Percentiles rank a stretch among this genome's conserved stretches.
These are phyloP conservation scores for Penicillium sp. DNA, from an alignment of 2,329 filamentous ascomycete genomes.

Conservation along the genomic window DNA sequence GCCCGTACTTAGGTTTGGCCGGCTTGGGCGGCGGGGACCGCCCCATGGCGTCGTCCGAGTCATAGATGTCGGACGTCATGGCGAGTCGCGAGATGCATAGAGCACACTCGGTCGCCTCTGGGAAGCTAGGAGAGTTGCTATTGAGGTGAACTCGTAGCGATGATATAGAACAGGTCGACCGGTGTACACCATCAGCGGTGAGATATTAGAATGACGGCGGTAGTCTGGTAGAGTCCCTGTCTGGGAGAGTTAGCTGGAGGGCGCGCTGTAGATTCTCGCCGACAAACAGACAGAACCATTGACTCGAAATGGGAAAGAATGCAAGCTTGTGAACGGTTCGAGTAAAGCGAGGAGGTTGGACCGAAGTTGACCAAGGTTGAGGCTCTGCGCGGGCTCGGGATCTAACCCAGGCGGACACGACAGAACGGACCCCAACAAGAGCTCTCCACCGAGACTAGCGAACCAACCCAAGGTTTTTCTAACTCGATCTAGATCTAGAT, in stretches of 20 bases:
- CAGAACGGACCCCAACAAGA: constrained; percentile 4
- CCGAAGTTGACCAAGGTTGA: constrained; percentile 8
- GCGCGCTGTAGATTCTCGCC: background rate
- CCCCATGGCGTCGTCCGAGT: constrained; percentile 48
- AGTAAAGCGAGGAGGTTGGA: background rate
- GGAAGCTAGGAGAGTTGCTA: background rate
- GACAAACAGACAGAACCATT: background rate
- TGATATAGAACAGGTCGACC: constrained; percentile 4
- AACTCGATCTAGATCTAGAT: background rate
- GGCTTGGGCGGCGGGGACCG: constrained; percentile 46
- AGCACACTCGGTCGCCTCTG: background rate
- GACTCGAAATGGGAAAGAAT: background rate
- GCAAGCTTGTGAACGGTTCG: background rate
- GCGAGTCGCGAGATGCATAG: constrained; percentile 26
- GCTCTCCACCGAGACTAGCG: constrained; percentile 9
- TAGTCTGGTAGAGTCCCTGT: background rate
- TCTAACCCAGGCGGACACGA: constrained; percentile 8
- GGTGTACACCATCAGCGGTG: constrained; percentile 2
- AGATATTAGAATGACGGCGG: background rate
- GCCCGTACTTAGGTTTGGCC: constrained; percentile 40
- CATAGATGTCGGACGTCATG: constrained; percentile 49
- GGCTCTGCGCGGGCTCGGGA: constrained; percentile 14
- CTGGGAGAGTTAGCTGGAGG: background rate
- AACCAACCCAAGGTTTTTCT: background rate
- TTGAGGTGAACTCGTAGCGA: background rate